Evolutionary conservation across 2,329 filamentous ascomycete genomes (phyloP).

Genomic region (Claviceps humidiphila): DNA sequence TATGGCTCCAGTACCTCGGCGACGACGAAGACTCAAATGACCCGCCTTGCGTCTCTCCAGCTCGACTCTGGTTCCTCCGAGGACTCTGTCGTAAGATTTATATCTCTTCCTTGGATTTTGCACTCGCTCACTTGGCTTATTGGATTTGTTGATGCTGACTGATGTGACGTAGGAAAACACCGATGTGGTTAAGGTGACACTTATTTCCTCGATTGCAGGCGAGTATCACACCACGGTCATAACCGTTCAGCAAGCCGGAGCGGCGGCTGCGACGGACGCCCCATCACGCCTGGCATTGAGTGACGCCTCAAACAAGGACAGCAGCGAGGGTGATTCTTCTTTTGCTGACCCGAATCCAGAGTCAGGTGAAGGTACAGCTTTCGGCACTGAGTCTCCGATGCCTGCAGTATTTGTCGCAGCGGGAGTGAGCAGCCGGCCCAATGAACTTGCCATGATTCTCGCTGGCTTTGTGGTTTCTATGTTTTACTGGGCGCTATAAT

Average conservation of each 20-base stretch:
- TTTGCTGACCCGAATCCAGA: not conserved
- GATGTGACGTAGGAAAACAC: not conserved
- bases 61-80: not conserved
- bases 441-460: not conserved
- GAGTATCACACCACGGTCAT: constrained; percentile 10
- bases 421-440: not conserved
- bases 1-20: constrained; percentile 1
- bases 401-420: constrained; percentile 1
- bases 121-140: not conserved
- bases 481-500: not conserved
- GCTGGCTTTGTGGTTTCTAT: not conserved
- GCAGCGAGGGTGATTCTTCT: not conserved
- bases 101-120: too few relatives aligned
- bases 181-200: constrained; percentile 9
- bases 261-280: not conserved
- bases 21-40: not conserved
- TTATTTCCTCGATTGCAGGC: constrained; percentile 12
- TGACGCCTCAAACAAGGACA: not conserved
- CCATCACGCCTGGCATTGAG: not conserved
- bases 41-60: not conserved
- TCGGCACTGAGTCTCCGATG: not conserved
- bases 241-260: constrained; percentile 3
- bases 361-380: not conserved
- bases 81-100: not conserved
- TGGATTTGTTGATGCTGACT: not conserved